phyloP scores from a whole-genome alignment of 208 protist genomes.

The Crithidia brevicula region DNA sequence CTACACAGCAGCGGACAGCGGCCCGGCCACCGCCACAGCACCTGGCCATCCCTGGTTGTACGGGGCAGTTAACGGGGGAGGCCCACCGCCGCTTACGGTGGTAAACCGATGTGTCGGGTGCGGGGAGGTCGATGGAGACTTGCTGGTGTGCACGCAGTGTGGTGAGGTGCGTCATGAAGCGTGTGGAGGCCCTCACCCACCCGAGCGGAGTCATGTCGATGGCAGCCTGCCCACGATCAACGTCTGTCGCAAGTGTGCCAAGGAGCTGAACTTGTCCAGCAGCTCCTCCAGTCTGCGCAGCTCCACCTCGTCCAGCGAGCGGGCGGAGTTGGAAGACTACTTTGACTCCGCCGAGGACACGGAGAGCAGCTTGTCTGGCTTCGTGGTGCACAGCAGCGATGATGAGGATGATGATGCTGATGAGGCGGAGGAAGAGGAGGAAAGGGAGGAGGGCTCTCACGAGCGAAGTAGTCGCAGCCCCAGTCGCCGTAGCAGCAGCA shows the following conservation, averaged over 20 bases:
- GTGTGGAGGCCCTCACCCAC: slow-evolving; percentile 73
- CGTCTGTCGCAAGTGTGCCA: slow-evolving; percentile 22
- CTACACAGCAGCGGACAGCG: no score
- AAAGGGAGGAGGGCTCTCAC: background rate
- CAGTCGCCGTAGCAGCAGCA: background rate
- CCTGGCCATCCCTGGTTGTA: slow-evolving; percentile 21
- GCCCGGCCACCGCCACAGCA: no score
- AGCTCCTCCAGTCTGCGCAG: slow-evolving; percentile 57
- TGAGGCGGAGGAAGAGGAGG: slow-evolving; percentile 3
- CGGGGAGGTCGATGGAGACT: slow-evolving; percentile 54
- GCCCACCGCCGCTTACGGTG: background rate
- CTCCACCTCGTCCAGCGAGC: slow-evolving; percentile 76
- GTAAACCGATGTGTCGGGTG: slow-evolving; percentile 27
- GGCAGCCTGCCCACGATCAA: slow-evolving; percentile 10
- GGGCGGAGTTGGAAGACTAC: slow-evolving; percentile 42
- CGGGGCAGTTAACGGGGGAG: background rate
- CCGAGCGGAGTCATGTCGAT: slow-evolving; percentile 18
- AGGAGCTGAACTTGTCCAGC: slow-evolving; percentile 32
- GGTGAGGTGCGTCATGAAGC: slow-evolving; percentile 67
- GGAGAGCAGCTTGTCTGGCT: slow-evolving; percentile 59
- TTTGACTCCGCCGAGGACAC: slow-evolving; percentile 44
- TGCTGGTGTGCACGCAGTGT: slow-evolving; percentile 67
- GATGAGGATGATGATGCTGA: slow-evolving; percentile 53
- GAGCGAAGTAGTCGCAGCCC: slow-evolving; percentile 1
- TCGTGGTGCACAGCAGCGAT: slow-evolving; percentile 59